Evolutionary conservation across 306 rosid genomes (phyloP).

Genomic region (Arachis hypogaea): DNA sequence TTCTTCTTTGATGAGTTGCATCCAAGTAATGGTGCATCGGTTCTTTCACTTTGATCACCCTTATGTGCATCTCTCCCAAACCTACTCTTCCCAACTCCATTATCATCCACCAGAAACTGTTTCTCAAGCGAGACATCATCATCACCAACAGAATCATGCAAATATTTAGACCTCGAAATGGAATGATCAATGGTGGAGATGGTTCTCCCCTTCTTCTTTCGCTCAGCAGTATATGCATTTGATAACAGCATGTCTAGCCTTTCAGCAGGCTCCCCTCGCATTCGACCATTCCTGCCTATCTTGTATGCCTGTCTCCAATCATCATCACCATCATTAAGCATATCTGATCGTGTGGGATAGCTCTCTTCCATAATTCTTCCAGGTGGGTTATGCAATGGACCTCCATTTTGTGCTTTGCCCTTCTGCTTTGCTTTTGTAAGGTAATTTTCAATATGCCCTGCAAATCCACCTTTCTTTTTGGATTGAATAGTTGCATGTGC

Average conservation of each 20-base stretch:
- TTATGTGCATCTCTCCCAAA: constrained; percentile 58
- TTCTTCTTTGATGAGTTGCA: constrained; percentile 68
- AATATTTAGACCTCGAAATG: constrained; percentile 45
- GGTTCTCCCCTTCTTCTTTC: constrained; percentile 64
- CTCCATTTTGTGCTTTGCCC: constrained; percentile 60
- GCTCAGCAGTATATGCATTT: constrained; percentile 47
- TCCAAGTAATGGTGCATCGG: constrained; percentile 71
- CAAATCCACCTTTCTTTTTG: constrained; percentile 52
- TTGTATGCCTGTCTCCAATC: constrained; percentile 53
- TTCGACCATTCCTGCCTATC: constrained; percentile 57
- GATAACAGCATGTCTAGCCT: constrained; percentile 48
- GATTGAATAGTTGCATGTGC: constrained; percentile 51
- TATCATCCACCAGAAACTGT: constrained; percentile 51
- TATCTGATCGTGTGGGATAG: constrained; percentile 51
- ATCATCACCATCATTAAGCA: constrained; percentile 57
- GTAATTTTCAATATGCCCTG: constrained; percentile 56
- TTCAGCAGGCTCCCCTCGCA: constrained; percentile 55
- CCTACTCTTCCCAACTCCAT: constrained; percentile 56
- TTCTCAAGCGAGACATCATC: constrained; percentile 63
- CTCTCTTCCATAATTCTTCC: constrained; percentile 56
- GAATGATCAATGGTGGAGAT: constrained; percentile 48
- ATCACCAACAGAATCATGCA: constrained; percentile 53
- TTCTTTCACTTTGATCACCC: constrained; percentile 54
- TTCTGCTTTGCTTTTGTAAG: constrained; percentile 70
- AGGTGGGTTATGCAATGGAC: constrained; percentile 51